Conservation (phyloP, 805 yeast species). For the Hanseniaspora clermontiae region DNA sequence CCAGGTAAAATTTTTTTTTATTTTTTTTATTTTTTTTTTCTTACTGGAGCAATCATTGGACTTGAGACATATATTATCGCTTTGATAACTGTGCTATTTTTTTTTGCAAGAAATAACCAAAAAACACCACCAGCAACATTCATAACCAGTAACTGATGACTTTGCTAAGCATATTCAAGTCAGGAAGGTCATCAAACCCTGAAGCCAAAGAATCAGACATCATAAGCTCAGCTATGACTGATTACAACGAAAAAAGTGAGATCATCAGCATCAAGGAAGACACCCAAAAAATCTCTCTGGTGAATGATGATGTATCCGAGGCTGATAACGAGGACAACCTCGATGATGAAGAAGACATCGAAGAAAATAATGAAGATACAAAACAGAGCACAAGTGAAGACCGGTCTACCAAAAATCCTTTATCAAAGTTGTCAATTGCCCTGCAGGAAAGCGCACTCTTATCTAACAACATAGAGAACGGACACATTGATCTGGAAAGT, state of each 20-base stretch:
- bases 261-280: no score
- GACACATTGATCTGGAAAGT: background rate
- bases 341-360: background rate
- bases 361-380: background rate
- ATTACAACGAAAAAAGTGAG: background rate
- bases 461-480: background rate
- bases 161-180: background rate
- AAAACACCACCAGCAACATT: background rate
- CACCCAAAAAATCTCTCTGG: background rate
- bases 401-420: background rate
- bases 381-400: background rate
- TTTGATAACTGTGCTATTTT: no score
- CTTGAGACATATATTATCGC: no score
- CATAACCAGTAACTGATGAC: conserved; percentile 9
- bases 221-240: background rate
- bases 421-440: background rate
- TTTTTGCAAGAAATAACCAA: no score
- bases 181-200: background rate
- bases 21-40: no score
- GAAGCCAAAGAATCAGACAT: background rate
- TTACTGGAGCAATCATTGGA: no score
- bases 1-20: no score
- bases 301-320: background rate
- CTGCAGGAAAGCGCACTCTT: background rate
- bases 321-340: background rate